Percentiles rank a stretch among this genome's conserved stretches.
Conservation (phyloP, 164 flowering plant genomes). For the Vitis cinerea region DNA sequence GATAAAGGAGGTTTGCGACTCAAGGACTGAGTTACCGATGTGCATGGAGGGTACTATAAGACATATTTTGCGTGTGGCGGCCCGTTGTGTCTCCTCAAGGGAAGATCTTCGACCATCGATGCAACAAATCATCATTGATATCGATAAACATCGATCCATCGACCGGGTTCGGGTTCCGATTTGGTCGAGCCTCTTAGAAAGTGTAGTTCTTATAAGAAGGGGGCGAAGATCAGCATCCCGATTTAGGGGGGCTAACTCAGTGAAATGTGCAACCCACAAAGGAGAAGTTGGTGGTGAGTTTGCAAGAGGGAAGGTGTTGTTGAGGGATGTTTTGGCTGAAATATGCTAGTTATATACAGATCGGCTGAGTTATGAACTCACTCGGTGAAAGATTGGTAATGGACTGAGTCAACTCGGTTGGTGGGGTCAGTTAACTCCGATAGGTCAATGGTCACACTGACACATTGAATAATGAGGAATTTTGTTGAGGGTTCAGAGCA, state of each 20-base stretch:
- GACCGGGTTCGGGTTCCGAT: constrained; percentile 19
- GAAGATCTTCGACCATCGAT: constrained; percentile 31
- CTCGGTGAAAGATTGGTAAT: background rate
- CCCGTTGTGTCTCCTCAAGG: constrained; percentile 30
- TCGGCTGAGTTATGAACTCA: background rate
- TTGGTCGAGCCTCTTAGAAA: constrained; percentile 21
- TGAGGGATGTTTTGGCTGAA: constrained; percentile 41
- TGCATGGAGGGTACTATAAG: constrained; percentile 24
- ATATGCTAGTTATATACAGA: background rate
- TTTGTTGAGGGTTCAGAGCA: background rate
- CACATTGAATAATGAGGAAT: background rate
- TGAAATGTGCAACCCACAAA: background rate
- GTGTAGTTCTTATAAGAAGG: constrained; percentile 8
- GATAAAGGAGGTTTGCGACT: constrained; percentile 20
- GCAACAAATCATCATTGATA: constrained; percentile 21
- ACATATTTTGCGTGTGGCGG: constrained; percentile 35
- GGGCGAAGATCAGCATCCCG: background rate
- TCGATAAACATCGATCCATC: constrained; percentile 15
- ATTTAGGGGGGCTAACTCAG: too few species aligned
- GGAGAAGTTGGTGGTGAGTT: constrained; percentile 5
- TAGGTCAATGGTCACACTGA: background rate
- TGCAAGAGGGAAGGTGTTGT: constrained; percentile 19
- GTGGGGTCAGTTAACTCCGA: background rate
- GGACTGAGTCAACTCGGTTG: background rate
- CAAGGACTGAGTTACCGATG: constrained; percentile 16